Base-by-base conservation (phyloP, 129 eudicot species). In the Saussurea involucrata region DNA sequence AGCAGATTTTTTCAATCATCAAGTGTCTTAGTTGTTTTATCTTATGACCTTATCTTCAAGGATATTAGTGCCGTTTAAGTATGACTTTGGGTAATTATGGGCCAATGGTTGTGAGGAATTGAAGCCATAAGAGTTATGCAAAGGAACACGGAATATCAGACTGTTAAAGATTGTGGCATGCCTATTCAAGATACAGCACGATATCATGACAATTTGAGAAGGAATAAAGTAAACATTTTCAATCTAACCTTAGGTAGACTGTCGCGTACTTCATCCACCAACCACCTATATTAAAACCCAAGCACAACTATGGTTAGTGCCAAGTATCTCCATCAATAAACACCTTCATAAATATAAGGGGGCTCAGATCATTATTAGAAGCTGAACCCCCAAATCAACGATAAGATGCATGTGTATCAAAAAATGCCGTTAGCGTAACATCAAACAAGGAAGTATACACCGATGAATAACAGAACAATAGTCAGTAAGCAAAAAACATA, bases 191-290 rank as follows among this genome's bases (percentile, higher is more conserved):
- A 53, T 37, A 75, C 79, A 69, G 55, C 76, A 46, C 24, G 24
- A 77, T 46, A 57, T 28, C 32, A 72, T 57, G 36, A 60, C 55
- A 17, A 68, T 68, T 17, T 25, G 37, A 69, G 72, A 42, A 22
- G 24, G 13, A 44, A 17, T 24, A 12, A 27, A 66, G 64, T 49
- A 72, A 20, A 44, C 71, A 36, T 17, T 17, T 29, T 58, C 4
- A 17, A 61, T 22, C 88, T 77, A 69, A 77, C 98, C 98, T 94
- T 91, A 10, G 98, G 98, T 74, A 94, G 85, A 84, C 97, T 91
- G 40, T 94, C 98, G 12, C 76, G 86, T 73, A 94, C 89, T 87
- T 94, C 98, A 83, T 84, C 98, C 42, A 91, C 78, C 90, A 94
- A 81, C 98, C 98, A 94, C 91, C 98, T 93, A 75, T 68, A 79